Percentiles rank a stretch among this genome's conserved stretches.
phyloP scores from a whole-genome alignment of 371 early-diverging fungal species.

The Synchytrium microbalum region DNA sequence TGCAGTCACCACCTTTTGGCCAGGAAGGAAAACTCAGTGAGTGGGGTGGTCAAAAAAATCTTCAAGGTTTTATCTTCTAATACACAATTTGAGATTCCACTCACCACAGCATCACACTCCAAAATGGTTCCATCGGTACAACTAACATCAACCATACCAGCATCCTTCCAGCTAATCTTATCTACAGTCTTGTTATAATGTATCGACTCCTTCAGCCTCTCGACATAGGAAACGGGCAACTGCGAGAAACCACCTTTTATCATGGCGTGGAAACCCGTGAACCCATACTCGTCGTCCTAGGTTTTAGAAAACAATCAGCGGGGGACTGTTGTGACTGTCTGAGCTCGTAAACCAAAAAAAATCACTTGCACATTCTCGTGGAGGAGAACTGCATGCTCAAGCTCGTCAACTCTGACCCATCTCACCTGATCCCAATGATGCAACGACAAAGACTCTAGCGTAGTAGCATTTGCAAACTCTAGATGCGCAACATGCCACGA shows the following conservation, averaged over 20 bases:
- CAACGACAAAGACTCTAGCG: constrained; percentile 28
- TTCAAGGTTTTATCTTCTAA: too few species aligned
- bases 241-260: constrained; percentile 34
- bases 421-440: constrained; percentile 39
- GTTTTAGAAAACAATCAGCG: too few species aligned
- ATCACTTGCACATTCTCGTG: not conserved
- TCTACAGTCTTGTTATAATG: not conserved
- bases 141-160: constrained; percentile 12
- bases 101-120: constrained; percentile 18
- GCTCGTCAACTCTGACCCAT: not conserved
- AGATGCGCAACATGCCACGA: constrained; percentile 40
- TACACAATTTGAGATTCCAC: too few species aligned
- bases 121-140: constrained; percentile 24
- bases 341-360: not conserved
- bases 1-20: constrained; percentile 29
- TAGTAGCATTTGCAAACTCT: constrained; percentile 38
- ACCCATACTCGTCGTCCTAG: too few species aligned
- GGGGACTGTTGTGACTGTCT: not conserved
- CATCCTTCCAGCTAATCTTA: not conserved
- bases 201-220: constrained; percentile 25
- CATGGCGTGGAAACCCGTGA: constrained; percentile 33
- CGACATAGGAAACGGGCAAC: constrained; percentile 25
- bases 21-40: too few species aligned
- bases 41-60: too few species aligned
- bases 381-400: not conserved